Evolutionary conservation across 768 basidiomycete species (phyloP).

Genomic region (Termitomyces sp.): DNA sequence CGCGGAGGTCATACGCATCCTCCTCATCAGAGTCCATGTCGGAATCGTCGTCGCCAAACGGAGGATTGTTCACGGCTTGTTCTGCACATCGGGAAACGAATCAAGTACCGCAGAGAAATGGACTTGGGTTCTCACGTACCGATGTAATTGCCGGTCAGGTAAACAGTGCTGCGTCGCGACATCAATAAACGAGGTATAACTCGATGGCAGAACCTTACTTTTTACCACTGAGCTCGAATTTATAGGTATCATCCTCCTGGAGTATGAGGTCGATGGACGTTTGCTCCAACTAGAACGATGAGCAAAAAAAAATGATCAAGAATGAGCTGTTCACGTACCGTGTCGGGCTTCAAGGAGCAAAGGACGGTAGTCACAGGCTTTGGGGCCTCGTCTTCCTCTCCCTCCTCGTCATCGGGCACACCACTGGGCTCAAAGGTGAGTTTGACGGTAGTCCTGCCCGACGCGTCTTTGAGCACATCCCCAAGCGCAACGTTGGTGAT

Average conservation of each 20-base stretch:
- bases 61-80: conserved; percentile 45
- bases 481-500: conserved; percentile 83
- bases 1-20: conserved; percentile 54
- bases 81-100: conserved; percentile 27
- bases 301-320: background rate
- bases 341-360: conserved; percentile 77
- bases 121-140: conserved; percentile 32
- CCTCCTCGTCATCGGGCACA: conserved; percentile 32
- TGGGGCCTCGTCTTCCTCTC: conserved; percentile 25
- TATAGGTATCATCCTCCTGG: conserved; percentile 56
- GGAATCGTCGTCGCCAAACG: conserved; percentile 33
- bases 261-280: conserved; percentile 64
- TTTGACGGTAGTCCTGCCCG: conserved; percentile 62
- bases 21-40: conserved; percentile 43
- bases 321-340: conserved; percentile 38
- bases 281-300: conserved; percentile 63
- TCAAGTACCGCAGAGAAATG: background rate
- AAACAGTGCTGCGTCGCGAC: conserved; percentile 44
- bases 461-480: conserved; percentile 57
- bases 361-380: conserved; percentile 49
- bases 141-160: conserved; percentile 84
- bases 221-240: conserved; percentile 71
- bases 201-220: conserved; percentile 45
- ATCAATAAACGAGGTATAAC: background rate
- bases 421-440: conserved; percentile 44